Conservation (phyloP, 1,284 basidiomycete genomes). For the Trichosporon faecale region DNA sequence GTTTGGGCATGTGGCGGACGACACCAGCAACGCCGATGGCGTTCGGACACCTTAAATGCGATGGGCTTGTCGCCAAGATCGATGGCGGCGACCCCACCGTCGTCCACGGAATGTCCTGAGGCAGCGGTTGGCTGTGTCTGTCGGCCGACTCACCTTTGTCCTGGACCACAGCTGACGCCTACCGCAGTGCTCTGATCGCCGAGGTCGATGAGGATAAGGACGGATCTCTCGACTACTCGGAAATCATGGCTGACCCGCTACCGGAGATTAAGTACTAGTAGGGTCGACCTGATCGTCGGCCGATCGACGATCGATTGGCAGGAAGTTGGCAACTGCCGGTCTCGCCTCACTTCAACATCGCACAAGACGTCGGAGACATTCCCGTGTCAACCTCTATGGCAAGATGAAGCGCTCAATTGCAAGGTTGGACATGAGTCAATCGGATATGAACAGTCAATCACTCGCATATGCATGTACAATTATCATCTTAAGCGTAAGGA, state of each 20-base stretch:
- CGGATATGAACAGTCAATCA: background rate
- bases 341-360: background rate
- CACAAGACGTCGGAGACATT: background rate
- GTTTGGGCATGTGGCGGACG: background rate
- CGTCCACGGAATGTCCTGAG: background rate
- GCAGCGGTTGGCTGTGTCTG: background rate
- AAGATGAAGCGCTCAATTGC: conserved; percentile 50
- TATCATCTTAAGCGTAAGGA: background rate
- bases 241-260: conserved; percentile 78
- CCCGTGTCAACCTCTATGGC: conserved; percentile 16
- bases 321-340: background rate
- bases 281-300: background rate
- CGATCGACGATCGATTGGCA: background rate
- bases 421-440: background rate
- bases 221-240: conserved; percentile 69
- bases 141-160: background rate
- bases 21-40: background rate
- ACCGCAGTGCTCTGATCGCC: conserved; percentile 74
- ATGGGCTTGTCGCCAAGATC: background rate
- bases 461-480: conserved; percentile 9
- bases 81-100: too few species aligned
- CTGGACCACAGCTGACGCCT: background rate
- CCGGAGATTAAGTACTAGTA: conserved; percentile 42
- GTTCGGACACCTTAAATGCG: background rate
- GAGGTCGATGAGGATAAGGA: conserved; percentile 86